Evolutionary conservation across 371 early-diverging fungal species (phyloP), one percentile per base, ranked within the genome.

Genomic region (Haplosporangium sp.): DNA sequence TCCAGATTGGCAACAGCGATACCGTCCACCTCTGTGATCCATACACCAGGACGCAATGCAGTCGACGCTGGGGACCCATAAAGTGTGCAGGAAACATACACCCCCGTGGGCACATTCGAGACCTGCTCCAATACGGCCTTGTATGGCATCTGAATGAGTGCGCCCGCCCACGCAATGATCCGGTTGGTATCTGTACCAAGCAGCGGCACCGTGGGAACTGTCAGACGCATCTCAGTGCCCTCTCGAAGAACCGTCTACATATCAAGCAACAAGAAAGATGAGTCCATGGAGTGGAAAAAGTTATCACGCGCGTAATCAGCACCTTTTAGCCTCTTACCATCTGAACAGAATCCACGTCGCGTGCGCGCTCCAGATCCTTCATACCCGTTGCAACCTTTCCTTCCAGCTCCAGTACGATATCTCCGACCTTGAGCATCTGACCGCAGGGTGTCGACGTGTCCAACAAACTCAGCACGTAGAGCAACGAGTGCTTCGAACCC

Each of bases 111-210:
- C 18, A 92, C 81, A 5, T 82, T 81, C 6, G 88, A 83, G 36
- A 92, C 88, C 80, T 96, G 97, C 70, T 94, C 93, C 50, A 90
- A 83, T 5, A 94, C 95, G 2, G 95, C 93, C 38, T 89, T 85
- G 83, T 95, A 94, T 0, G 97, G 95, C 55, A 72, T 81, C 67
- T 94, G 93, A 16, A 95, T 84, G 38, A 95, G 73, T 0, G 95
- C 95, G 16, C 97, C 97, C 11, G 91, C 90, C 97, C 97, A 96
- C 11, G 90, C 83, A 20, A 96, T 82, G 10, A 94, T 85, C 11
- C 87, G 83, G 14, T 83, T 84, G 10, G 89, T 87, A 42, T 86
- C 90, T 36, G 86, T 85, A 16, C 84, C 87, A 37, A 83, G 73
- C 50, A 90, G 74, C n/a, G 72, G 69, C 7, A 81, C 80, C 11